Conservation (phyloP, 2,329 filamentous ascomycete species). For the Neofusicoccum cordaticola region DNA sequence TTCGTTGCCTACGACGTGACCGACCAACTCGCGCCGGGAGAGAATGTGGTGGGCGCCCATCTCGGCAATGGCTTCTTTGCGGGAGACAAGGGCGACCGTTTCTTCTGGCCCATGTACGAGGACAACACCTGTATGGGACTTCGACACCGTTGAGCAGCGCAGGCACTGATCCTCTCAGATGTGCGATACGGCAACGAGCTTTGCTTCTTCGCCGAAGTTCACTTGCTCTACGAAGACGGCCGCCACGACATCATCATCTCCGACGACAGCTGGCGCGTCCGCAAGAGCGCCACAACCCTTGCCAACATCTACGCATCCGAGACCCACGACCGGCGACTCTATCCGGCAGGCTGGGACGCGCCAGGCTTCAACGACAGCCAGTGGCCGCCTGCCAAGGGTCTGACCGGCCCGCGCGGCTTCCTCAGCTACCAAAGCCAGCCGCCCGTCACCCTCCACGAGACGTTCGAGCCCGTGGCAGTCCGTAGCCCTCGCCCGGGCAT, state of each 20-base stretch:
- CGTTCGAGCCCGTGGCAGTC: constrained; percentile 29
- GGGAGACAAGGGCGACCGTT: constrained; percentile 42
- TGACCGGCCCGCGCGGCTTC: constrained; percentile 41
- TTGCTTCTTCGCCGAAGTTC: constrained; percentile 42
- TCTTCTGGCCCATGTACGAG: constrained; percentile 45
- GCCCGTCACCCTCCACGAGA: constrained; percentile 39
- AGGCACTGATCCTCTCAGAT: not conserved
- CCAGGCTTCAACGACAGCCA: constrained; percentile 27
- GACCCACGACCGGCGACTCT: constrained; percentile 35
- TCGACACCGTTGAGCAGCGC: not conserved
- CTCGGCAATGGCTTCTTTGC: constrained; percentile 48
- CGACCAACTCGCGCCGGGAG: constrained; percentile 27
- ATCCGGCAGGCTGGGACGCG: constrained; percentile 37
- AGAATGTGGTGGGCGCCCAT: constrained; percentile 39
- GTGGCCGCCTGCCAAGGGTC: constrained; percentile 36
- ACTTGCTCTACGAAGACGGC: constrained; percentile 39
- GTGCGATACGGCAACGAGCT: constrained; percentile 30
- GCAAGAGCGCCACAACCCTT: constrained; percentile 40
- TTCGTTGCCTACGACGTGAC: constrained; percentile 47
- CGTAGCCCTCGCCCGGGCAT: constrained; percentile 25
- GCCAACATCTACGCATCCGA: constrained; percentile 44
- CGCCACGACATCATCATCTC: constrained; percentile 36
- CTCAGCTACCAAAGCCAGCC: constrained; percentile 42
- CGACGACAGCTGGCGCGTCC: constrained; percentile 38
- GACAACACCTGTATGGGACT: constrained; percentile 37